A percentile compares a stretch with the other conserved stretches of the same genome.
phyloP scores from a whole-genome alignment of 257 asterid species.

The Asclepias syriaca region DNA sequence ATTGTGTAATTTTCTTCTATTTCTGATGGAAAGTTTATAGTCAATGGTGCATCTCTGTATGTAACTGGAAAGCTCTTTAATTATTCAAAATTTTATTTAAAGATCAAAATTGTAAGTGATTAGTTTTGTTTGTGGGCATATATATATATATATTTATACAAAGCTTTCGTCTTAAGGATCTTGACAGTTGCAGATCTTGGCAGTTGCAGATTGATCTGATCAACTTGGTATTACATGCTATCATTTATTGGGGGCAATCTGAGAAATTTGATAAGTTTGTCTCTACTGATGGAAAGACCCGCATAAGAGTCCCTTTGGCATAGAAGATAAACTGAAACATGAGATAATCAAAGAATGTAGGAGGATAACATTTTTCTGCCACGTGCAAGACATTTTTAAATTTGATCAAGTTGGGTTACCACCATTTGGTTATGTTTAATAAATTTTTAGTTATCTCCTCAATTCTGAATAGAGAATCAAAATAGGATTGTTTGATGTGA shows the following conservation, averaged over 20 bases:
- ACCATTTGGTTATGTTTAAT: neutral
- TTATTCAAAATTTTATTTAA: neutral
- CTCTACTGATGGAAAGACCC: neutral
- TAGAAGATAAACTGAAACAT: neutral
- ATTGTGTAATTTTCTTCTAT: neutral
- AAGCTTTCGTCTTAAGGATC: neutral
- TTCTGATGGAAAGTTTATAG: neutral
- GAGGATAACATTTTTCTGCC: neutral
- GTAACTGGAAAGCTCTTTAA: neutral
- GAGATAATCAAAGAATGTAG: neutral
- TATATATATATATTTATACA: no score
- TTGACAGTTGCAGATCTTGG: no score
- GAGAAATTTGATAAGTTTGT: neutral
- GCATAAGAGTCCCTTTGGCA: neutral
- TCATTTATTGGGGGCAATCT: neutral
- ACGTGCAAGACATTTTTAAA: neutral
- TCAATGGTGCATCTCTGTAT: neutral
- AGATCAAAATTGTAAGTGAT: neutral
- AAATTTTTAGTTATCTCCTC: neutral
- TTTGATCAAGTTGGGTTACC: neutral
- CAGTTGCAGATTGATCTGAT: neutral
- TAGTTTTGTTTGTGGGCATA: neutral
- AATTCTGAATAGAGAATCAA: neutral
- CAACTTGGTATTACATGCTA: neutral
- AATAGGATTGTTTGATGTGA: neutral